phyloP scores from a whole-genome alignment of 352 stramenopile species.

The Thalassiosira sp. region DNA sequence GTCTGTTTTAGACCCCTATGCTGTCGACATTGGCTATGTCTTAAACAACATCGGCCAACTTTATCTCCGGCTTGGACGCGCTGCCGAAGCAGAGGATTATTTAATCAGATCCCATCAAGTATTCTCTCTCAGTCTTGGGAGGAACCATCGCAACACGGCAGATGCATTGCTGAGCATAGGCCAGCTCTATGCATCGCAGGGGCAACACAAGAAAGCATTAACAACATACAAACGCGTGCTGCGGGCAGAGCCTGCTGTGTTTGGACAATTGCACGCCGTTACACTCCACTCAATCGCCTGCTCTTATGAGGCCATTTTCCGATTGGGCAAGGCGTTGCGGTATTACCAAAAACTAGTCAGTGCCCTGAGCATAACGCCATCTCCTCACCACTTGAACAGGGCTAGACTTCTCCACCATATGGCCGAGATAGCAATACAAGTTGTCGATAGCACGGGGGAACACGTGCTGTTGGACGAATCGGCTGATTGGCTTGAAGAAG shows the following conservation, averaged over 20 bases:
- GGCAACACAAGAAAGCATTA: constrained; percentile 12
- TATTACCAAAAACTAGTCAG: constrained; percentile 10
- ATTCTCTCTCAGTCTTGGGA: constrained; percentile 3
- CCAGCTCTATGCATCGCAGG: constrained; percentile 11
- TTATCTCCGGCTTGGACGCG: not conserved
- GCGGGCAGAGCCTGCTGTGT: not conserved
- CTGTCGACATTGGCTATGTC: constrained; percentile 8
- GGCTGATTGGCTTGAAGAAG: constrained; percentile 17
- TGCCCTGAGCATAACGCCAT: constrained; percentile 1
- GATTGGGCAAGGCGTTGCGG: not conserved
- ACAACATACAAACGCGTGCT: constrained; percentile 13
- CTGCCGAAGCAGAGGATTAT: constrained; percentile 6
- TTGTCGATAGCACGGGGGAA: constrained; percentile 10
- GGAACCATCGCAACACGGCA: constrained; percentile 10
- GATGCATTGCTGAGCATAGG: constrained; percentile 11
- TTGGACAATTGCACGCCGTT: not conserved
- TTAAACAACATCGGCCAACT: constrained; percentile 14
- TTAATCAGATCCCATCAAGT: constrained; percentile 15
- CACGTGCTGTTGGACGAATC: constrained; percentile 11
- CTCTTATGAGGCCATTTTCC: constrained; percentile 17
- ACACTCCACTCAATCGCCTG: constrained; percentile 17
- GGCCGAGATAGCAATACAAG: constrained; percentile 15
- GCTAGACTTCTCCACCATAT: constrained; percentile 25
- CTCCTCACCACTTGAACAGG: constrained; percentile 10
- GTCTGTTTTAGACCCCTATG: not conserved